Evolutionary conservation across 257 asterid genomes (phyloP), one percentile per base, ranked within the genome.

Genomic region (Gentiana macrophylla): DNA sequence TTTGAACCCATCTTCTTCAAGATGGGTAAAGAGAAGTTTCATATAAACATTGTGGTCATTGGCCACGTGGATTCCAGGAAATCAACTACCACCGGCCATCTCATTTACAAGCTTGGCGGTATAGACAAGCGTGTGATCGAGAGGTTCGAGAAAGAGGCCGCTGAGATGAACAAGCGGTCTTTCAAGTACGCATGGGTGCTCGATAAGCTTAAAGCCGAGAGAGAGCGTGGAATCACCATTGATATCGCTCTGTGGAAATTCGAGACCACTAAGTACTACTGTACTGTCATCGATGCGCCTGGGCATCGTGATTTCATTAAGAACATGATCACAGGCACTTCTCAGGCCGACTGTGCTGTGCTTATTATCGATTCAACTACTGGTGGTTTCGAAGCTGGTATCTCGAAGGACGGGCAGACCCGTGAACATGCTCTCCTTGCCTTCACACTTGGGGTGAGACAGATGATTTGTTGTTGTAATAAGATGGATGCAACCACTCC

Each of bases 121-220:
- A 84, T 84, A 56, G 94, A 84, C 60, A 84, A 84, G 70, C 91
- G 91, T 75, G 94, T 82, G 38, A 84, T 84, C 44, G 91, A 84
- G 74, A 82, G 95, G 75, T 85, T 85, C 7, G 95, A 85, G 80
- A 85, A 85, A 75, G 70, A 65, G 36, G 70, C 70, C 2, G 59
- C 70, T 57, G 70, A 65, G 64, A 65, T 65, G 70, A 65, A 65
- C 64, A 65, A 65, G 64, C 50, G 70, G 53, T 65, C 24, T 15
- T 15, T 15, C 24, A 15, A 15, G 24, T 15, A 15, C 24, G 24
- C 24, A 15, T 15, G 24, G 63, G 34, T 65, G 57, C 70, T 56
- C 57, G 70, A 84, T 84, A 64, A 91, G 91, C 67, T 49, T 84
- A 79, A 80, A 89, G 94, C 80, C 80, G 71, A 82, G 82, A 15